A percentile compares a stretch with the other conserved stretches of the same genome.
These are phyloP conservation scores for Blastomyces gilchristii DNA, from an alignment of 2,329 filamentous ascomycete genomes.

Conservation along the genomic window DNA sequence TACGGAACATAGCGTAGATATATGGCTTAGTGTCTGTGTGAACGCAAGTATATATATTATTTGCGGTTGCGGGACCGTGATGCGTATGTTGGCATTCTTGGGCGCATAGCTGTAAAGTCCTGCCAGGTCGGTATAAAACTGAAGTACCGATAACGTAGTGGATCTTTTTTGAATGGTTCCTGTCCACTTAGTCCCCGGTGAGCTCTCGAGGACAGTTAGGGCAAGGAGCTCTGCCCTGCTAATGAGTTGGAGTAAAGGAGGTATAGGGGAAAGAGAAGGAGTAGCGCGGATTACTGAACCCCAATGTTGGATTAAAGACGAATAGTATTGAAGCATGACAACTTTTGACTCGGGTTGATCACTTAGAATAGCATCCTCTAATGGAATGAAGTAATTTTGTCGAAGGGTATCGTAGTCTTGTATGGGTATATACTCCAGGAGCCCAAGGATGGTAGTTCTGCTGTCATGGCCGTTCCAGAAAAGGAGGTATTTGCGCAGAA, in stretches of 20 bases:
- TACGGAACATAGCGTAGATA: slow-evolving; percentile 59
- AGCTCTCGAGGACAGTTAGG: slow-evolving; percentile 50
- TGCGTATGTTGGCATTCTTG: slow-evolving; percentile 48
- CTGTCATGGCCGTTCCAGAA: slow-evolving; percentile 54
- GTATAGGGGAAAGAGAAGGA: slow-evolving; percentile 10
- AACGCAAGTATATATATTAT: slow-evolving; percentile 65
- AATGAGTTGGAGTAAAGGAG: slow-evolving; percentile 34
- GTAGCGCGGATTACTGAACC: slow-evolving; percentile 26
- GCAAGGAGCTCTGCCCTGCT: slow-evolving; percentile 45
- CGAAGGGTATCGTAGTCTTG: slow-evolving; percentile 28
- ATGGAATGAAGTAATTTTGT: slow-evolving; percentile 27
- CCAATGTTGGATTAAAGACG: slow-evolving; percentile 51
- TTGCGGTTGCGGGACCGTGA: slow-evolving; percentile 56
- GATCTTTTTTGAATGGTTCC: slow-evolving; percentile 18
- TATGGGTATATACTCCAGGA: slow-evolving; percentile 27
- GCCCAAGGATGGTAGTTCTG: slow-evolving; percentile 32
- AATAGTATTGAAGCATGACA: slow-evolving; percentile 57
- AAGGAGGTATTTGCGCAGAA: slow-evolving; percentile 43
- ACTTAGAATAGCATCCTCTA: slow-evolving; percentile 34
- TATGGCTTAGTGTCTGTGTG: slow-evolving; percentile 49
- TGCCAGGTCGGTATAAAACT: slow-evolving; percentile 59
- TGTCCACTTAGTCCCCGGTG: slow-evolving; percentile 22
- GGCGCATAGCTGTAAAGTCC: slow-evolving; percentile 45
- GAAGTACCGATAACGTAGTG: slow-evolving; percentile 45
- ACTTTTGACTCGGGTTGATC: slow-evolving; percentile 42